A percentile compares a stretch with the other conserved stretches of the same genome.
These are phyloP conservation scores for Ulmus americana DNA, from an alignment of 331 rosid species.

Conservation along the genomic window DNA sequence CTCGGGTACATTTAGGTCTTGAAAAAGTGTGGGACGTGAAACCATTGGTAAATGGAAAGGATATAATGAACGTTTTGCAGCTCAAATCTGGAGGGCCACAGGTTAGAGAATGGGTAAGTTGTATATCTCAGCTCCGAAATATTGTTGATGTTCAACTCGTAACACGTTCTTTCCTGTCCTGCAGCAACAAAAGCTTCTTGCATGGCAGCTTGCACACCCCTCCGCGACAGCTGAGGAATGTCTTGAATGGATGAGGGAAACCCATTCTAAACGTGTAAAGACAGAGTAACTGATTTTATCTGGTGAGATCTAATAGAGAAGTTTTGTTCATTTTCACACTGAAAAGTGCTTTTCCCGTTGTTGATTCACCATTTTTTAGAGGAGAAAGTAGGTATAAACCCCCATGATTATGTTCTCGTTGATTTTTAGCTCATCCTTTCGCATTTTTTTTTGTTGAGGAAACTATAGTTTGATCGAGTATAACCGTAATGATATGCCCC, in stretches of 20 bases:
- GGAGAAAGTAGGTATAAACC: too few relatives aligned
- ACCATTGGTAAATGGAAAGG: constrained; percentile 71
- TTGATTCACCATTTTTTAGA: too few relatives aligned
- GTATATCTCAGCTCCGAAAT: neutral
- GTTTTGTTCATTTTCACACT: too few relatives aligned
- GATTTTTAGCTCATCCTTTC: too few relatives aligned
- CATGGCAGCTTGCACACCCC: constrained; percentile 82
- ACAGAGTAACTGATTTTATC: constrained; percentile 26
- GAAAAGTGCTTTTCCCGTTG: too few relatives aligned
- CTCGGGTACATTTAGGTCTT: constrained; percentile 42
- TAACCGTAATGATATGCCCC: too few relatives aligned
- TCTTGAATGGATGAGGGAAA: constrained; percentile 62
- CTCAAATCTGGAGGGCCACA: constrained; percentile 75
- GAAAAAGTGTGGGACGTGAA: constrained; percentile 64
- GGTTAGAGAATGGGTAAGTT: constrained; percentile 71
- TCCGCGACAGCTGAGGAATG: constrained; percentile 62
- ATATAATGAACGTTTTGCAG: constrained; percentile 61
- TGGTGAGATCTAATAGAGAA: too few relatives aligned
- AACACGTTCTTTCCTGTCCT: neutral
- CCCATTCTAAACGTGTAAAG: constrained; percentile 62
- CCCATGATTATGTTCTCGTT: too few relatives aligned
- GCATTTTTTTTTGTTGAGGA: too few relatives aligned
- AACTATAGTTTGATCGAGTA: too few relatives aligned
- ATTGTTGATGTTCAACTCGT: neutral
- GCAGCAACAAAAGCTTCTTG: constrained; percentile 72